Conservation (phyloP, 495 filamentous ascomycete species). For the Cairneyella variabilis region DNA sequence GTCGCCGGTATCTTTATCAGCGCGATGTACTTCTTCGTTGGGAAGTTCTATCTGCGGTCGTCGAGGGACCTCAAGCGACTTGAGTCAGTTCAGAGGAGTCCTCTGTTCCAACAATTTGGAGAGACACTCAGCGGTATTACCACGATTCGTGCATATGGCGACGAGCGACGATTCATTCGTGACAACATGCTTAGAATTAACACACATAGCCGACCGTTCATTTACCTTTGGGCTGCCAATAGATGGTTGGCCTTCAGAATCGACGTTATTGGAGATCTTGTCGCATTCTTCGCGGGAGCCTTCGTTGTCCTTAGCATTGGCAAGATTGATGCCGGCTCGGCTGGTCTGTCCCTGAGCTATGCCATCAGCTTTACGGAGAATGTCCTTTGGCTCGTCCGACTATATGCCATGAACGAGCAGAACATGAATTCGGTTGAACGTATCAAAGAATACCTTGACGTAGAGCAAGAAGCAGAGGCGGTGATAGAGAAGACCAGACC, state of each 20-base stretch:
- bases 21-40: constrained; percentile 75
- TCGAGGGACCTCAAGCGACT: constrained; percentile 92
- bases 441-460: constrained; percentile 93
- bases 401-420: constrained; percentile 96
- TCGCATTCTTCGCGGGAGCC: constrained; percentile 89
- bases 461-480: constrained; percentile 85
- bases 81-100: constrained; percentile 91
- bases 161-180: constrained; percentile 87
- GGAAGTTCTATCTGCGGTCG: constrained; percentile 82
- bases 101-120: constrained; percentile 96
- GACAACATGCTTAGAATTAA: constrained; percentile 92
- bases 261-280: constrained; percentile 84
- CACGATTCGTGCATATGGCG: constrained; percentile 97
- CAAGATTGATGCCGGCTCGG: constrained; percentile 85
- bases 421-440: constrained; percentile 99
- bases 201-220: constrained; percentile 86
- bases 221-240: constrained; percentile 96
- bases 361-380: constrained; percentile 98
- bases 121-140: constrained; percentile 93
- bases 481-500: constrained; percentile 79
- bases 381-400: constrained; percentile 90
- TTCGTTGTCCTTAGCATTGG: constrained; percentile 86
- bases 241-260: constrained; percentile 94
- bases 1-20: constrained; percentile 85
- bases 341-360: constrained; percentile 95